phyloP scores from a whole-genome alignment of 768 basidiomycete genomes.

The Naganishia vaughanmartiniae region DNA sequence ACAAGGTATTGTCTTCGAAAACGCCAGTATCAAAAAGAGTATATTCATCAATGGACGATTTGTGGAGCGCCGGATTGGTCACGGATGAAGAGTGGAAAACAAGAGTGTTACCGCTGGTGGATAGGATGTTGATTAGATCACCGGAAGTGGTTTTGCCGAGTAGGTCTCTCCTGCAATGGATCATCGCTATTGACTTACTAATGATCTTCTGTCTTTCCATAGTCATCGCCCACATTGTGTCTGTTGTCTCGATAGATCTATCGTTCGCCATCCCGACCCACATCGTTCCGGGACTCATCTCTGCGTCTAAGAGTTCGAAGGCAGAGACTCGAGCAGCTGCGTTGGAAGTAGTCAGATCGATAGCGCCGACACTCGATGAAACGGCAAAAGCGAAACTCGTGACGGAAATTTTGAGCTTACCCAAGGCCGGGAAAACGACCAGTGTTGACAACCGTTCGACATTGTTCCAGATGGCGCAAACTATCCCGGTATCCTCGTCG shows the following conservation, averaged over 20 bases:
- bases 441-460: conserved; percentile 81
- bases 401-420: conserved; percentile 70
- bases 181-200: conserved; percentile 21
- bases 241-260: conserved; percentile 59
- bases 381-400: conserved; percentile 56
- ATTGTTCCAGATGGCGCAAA: conserved; percentile 73
- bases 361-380: conserved; percentile 44
- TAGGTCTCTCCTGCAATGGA: conserved; percentile 50
- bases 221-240: conserved; percentile 65
- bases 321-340: conserved; percentile 61
- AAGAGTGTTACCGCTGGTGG: conserved; percentile 67
- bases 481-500: conserved; percentile 57
- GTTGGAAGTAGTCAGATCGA: conserved; percentile 59
- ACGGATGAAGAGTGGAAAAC: conserved; percentile 58
- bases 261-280: conserved; percentile 68
- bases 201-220: not conserved
- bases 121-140: conserved; percentile 75
- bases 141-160: conserved; percentile 73
- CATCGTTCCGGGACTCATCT: conserved; percentile 46
- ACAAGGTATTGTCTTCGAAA: conserved; percentile 67
- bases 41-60: conserved; percentile 58
- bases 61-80: conserved; percentile 59
- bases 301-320: conserved; percentile 62
- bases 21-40: conserved; percentile 62
- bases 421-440: conserved; percentile 77